phyloP scores from a whole-genome alignment of 2,329 filamentous ascomycete genomes.

The Fusarium oxysporum region DNA sequence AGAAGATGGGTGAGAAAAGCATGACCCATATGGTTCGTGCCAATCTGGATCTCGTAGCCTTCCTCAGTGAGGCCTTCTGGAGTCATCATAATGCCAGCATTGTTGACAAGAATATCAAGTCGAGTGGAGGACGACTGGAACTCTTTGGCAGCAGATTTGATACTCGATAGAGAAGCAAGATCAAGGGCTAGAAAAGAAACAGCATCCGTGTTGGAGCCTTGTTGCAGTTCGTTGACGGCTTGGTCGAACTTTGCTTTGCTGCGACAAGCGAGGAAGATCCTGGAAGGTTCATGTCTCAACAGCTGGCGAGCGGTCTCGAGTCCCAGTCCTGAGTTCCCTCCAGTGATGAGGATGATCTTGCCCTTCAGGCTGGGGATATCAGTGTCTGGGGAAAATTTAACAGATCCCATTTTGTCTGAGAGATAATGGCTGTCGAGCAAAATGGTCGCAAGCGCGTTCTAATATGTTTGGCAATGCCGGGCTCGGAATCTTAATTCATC shows the following conservation, averaged over 20 bases:
- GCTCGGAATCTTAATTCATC: neutral
- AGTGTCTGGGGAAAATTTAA: neutral
- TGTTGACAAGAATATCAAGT: slow-evolving; percentile 2
- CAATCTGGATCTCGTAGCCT: slow-evolving; percentile 11
- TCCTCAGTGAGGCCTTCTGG: slow-evolving; percentile 2
- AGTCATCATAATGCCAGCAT: slow-evolving; percentile 15
- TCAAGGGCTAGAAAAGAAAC: neutral
- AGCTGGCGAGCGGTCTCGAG: neutral
- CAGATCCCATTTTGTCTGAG: neutral
- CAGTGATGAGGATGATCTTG: slow-evolving; percentile 6
- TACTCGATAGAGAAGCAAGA: neutral
- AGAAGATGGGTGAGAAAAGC: neutral
- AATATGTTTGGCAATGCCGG: neutral
- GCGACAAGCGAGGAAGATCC: slow-evolving; percentile 6
- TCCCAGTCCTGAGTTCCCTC: slow-evolving; percentile 3
- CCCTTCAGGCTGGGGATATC: slow-evolving; percentile 4
- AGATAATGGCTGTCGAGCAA: fast-evolving
- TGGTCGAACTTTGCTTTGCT: slow-evolving; percentile 12
- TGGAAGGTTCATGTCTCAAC: neutral
- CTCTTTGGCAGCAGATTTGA: neutral
- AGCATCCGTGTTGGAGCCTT: neutral
- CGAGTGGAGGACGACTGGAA: neutral
- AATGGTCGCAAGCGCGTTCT: fast-evolving
- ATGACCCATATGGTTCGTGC: slow-evolving; percentile 6
- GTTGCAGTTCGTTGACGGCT: neutral